Evolutionary conservation across 2,329 filamentous ascomycete species (phyloP).

Genomic region (Fusarium austroafricanum): DNA sequence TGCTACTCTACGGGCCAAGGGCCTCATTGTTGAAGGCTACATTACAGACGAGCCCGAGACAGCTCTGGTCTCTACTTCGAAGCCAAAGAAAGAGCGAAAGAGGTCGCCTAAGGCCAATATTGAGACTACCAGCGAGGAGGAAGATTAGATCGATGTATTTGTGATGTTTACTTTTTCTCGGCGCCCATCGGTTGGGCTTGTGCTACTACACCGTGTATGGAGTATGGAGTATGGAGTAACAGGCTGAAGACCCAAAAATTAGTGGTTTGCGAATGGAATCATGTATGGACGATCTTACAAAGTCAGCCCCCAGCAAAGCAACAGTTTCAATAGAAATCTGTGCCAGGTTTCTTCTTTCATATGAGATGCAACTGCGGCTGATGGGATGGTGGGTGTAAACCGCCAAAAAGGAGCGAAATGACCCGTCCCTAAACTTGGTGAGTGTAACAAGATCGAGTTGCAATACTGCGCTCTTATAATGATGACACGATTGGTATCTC

Average conservation of each 20-base stretch:
- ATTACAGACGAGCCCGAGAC: conserved; percentile 49
- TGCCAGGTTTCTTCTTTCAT: neutral
- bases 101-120: conserved; percentile 68
- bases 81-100: conserved; percentile 54
- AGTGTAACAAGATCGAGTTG: no score
- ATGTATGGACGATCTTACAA: neutral
- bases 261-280: conserved; percentile 7
- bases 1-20: conserved; percentile 62
- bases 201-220: conserved; percentile 8
- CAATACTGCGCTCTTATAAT: no score
- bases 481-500: no score
- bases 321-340: neutral
- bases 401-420: neutral
- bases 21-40: conserved; percentile 56
- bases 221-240: conserved; percentile 38
- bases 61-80: conserved; percentile 44
- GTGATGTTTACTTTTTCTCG: neutral
- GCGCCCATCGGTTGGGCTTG: neutral
- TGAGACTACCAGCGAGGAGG: conserved; percentile 71
- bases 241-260: neutral
- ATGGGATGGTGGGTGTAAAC: neutral
- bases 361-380: neutral
- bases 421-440: no score
- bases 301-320: neutral
- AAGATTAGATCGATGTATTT: conserved; percentile 51